These are phyloP conservation scores for Mycena latifolia DNA, from an alignment of 768 basidiomycete genomes.

Conservation along the genomic window DNA sequence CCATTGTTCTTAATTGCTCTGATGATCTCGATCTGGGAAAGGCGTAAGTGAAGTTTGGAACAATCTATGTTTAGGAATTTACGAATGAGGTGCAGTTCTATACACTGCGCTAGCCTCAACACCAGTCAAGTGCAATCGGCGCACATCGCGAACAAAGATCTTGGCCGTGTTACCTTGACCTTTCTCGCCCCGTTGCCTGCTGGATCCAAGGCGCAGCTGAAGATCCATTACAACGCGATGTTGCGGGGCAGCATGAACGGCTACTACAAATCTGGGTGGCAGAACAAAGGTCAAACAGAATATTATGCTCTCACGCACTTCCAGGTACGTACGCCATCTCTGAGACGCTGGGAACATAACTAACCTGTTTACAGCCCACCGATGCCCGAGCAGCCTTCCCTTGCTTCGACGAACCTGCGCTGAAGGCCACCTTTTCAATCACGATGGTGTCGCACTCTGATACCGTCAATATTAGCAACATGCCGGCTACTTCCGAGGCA, in stretches of 20 bases:
- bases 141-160: constrained; percentile 65
- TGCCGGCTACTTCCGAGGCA: constrained; percentile 77
- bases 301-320: constrained; percentile 91
- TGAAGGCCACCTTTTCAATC: constrained; percentile 86
- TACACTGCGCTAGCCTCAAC: constrained; percentile 66
- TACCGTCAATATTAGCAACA: constrained; percentile 89
- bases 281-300: constrained; percentile 72
- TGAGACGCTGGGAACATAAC: no score
- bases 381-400: constrained; percentile 87
- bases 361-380: constrained; percentile 69
- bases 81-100: background rate
- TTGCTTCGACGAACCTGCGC: constrained; percentile 50
- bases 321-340: constrained; percentile 60
- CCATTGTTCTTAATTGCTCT: constrained; percentile 72
- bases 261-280: constrained; percentile 81
- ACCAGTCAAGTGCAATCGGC: constrained; percentile 58
- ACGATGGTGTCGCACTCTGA: constrained; percentile 82
- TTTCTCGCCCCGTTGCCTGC: constrained; percentile 70
- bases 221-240: constrained; percentile 73
- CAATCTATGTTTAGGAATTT: background rate
- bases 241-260: constrained; percentile 84
- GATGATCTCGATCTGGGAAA: constrained; percentile 68
- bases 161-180: constrained; percentile 74
- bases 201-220: constrained; percentile 78
- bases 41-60: constrained; percentile 44